phyloP scores from a whole-genome alignment of 768 basidiomycete species.

The Sporobolomyces phaffii region DNA sequence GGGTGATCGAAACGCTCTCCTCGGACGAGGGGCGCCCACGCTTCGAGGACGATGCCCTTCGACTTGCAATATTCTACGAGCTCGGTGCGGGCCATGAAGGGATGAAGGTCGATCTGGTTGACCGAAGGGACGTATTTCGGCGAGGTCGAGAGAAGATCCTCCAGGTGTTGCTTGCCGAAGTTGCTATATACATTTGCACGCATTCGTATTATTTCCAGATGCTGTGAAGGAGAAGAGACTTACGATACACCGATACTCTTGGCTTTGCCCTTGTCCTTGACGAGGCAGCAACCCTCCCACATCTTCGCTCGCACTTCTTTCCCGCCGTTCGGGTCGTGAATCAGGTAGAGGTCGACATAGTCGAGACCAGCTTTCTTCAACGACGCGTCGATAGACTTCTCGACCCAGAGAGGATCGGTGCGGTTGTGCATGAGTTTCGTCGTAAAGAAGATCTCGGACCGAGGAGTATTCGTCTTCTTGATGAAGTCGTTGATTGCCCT shows the following conservation, averaged over 20 bases:
- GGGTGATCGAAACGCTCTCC: conserved; percentile 62
- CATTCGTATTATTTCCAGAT: conserved; percentile 29
- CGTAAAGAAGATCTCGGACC: conserved; percentile 62
- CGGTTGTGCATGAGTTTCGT: conserved; percentile 54
- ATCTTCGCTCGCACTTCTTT: conserved; percentile 55
- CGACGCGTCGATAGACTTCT: conserved; percentile 55
- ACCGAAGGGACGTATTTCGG: conserved; percentile 53
- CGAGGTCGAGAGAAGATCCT: conserved; percentile 36
- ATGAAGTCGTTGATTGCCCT: conserved; percentile 58
- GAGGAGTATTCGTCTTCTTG: conserved; percentile 51
- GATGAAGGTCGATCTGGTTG: conserved; percentile 63
- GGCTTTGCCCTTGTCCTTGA: conserved; percentile 57
- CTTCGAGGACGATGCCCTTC: conserved; percentile 48
- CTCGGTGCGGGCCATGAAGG: conserved; percentile 62
- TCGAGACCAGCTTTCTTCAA: conserved; percentile 56
- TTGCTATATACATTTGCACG: conserved; percentile 10
- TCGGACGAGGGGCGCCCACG: conserved; percentile 68
- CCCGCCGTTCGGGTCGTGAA: conserved; percentile 65
- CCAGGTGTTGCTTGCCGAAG: conserved; percentile 40
- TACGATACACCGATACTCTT: conserved; percentile 59
- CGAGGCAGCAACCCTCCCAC: conserved; percentile 63
- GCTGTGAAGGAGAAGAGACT: not conserved
- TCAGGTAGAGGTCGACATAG: conserved; percentile 63
- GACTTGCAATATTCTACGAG: conserved; percentile 53
- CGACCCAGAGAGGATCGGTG: conserved; percentile 50